phyloP scores from a whole-genome alignment of 1,284 basidiomycete genomes.

The Moesziomyces sp. region DNA sequence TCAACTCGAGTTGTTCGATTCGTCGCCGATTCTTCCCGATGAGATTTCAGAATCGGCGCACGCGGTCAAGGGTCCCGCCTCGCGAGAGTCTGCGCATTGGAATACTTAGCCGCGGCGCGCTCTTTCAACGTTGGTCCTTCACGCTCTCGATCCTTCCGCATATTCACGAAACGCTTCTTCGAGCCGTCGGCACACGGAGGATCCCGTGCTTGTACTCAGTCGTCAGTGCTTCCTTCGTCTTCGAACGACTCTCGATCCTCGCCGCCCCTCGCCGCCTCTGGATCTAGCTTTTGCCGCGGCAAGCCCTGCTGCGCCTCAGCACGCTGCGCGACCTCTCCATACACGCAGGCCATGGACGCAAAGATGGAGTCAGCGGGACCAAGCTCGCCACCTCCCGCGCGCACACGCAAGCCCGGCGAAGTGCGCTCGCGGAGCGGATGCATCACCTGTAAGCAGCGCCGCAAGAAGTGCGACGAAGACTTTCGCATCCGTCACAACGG shows the following conservation, averaged over 20 bases:
- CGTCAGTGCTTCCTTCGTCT: no score
- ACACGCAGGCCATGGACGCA: constrained; percentile 3
- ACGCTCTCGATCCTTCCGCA: no score
- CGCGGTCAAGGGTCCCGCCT: neutral
- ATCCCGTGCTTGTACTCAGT: no score
- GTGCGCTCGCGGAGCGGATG: constrained; percentile 52
- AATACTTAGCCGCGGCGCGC: no score
- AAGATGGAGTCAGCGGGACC: constrained; percentile 11
- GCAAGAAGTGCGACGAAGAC: constrained; percentile 56
- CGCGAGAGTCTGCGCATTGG: neutral
- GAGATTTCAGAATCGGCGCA: neutral
- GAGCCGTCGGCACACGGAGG: no score
- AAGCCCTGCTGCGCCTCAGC: no score
- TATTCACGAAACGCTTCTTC: no score
- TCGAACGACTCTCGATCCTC: no score
- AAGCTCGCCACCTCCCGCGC: constrained; percentile 24
- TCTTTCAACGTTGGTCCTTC: no score
- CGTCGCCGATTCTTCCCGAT: neutral
- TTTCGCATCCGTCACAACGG: constrained; percentile 47
- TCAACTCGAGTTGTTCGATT: no score
- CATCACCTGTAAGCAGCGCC: constrained; percentile 49
- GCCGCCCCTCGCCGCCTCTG: no score
- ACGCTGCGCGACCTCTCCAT: neutral
- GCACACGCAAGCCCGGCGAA: constrained; percentile 45
- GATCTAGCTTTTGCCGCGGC: no score